A percentile compares a stretch with the other conserved stretches of the same genome.
These are phyloP conservation scores for Pseudoperonospora humuli DNA, from an alignment of 352 stramenopile species.

Conservation along the genomic window DNA sequence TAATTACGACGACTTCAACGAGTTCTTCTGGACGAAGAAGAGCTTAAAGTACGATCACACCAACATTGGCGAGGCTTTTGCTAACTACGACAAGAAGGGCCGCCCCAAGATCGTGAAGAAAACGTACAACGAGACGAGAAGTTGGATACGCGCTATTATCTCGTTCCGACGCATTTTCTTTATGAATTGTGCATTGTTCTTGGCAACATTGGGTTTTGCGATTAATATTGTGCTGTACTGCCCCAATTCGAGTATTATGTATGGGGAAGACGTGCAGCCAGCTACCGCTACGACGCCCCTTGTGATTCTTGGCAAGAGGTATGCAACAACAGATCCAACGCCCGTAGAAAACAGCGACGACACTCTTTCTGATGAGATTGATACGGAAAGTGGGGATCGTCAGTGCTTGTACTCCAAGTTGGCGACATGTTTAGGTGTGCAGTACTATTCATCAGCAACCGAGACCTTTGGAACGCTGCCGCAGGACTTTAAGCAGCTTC, in stretches of 20 bases:
- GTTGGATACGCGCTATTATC: constrained; percentile 59
- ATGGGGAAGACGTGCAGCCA: constrained; percentile 48
- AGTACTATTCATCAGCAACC: constrained; percentile 29
- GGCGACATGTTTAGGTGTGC: constrained; percentile 55
- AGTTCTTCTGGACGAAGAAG: constrained; percentile 86
- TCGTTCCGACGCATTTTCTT: constrained; percentile 82
- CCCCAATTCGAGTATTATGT: constrained; percentile 70
- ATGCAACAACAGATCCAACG: constrained; percentile 23
- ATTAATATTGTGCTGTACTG: constrained; percentile 73
- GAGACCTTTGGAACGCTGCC: constrained; percentile 57
- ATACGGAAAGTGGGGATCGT: constrained; percentile 21
- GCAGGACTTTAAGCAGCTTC: constrained; percentile 56
- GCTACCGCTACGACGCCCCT: constrained; percentile 13
- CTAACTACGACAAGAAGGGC: constrained; percentile 69
- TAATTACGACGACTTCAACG: constrained; percentile 86
- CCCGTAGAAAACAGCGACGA: constrained; percentile 23
- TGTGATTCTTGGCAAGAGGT: constrained; percentile 56
- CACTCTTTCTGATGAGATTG: constrained; percentile 19
- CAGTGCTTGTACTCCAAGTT: constrained; percentile 66
- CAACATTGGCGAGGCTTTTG: constrained; percentile 61
- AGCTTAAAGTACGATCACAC: constrained; percentile 63
- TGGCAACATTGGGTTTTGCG: constrained; percentile 54
- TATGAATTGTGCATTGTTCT: constrained; percentile 69
- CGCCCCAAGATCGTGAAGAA: constrained; percentile 77
- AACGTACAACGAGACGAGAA: constrained; percentile 69